A percentile compares a stretch with the other conserved stretches of the same genome.
These are phyloP conservation scores for Cryptococcus wingfieldii DNA, from an alignment of 1,284 basidiomycete genomes.

Conservation along the genomic window DNA sequence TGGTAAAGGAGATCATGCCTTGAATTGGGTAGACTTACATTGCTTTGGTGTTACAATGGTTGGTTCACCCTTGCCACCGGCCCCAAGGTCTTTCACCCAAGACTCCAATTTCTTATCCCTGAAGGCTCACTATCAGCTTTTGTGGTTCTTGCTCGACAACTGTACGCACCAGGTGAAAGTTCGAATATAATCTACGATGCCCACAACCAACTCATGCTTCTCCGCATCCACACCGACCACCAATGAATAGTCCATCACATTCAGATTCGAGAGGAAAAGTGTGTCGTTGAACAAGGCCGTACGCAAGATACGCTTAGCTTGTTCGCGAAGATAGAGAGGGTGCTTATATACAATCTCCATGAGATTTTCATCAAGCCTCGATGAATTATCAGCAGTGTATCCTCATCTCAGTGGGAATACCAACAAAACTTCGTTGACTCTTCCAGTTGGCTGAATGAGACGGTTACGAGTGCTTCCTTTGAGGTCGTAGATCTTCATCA, in stretches of 20 bases:
- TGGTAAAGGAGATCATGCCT: not conserved
- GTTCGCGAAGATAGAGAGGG: constrained; percentile 92
- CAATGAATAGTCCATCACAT: constrained; percentile 99
- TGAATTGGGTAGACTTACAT: constrained; percentile 25
- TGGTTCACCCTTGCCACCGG: constrained; percentile 73
- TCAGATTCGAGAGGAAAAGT: constrained; percentile 84
- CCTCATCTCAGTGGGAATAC: constrained; percentile 8
- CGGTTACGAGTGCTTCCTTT: constrained; percentile 91
- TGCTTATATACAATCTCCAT: constrained; percentile 50
- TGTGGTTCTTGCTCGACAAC: not conserved
- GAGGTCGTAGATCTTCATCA: constrained; percentile 77
- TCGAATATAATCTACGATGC: constrained; percentile 70
- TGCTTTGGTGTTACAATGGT: constrained; percentile 74
- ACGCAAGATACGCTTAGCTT: constrained; percentile 86
- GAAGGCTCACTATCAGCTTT: not conserved
- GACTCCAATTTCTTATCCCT: constrained; percentile 97
- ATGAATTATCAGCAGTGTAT: constrained; percentile 49
- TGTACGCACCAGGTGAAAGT: constrained; percentile 30
- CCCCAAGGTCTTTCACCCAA: constrained; percentile 92
- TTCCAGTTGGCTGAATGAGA: constrained; percentile 83
- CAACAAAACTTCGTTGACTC: constrained; percentile 80
- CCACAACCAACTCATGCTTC: constrained; percentile 80
- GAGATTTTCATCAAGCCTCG: constrained; percentile 47
- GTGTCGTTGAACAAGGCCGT: constrained; percentile 91
- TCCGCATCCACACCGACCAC: constrained; percentile 86